Base-by-base conservation (phyloP, 805 yeast genomes). In the Candida germanica region DNA sequence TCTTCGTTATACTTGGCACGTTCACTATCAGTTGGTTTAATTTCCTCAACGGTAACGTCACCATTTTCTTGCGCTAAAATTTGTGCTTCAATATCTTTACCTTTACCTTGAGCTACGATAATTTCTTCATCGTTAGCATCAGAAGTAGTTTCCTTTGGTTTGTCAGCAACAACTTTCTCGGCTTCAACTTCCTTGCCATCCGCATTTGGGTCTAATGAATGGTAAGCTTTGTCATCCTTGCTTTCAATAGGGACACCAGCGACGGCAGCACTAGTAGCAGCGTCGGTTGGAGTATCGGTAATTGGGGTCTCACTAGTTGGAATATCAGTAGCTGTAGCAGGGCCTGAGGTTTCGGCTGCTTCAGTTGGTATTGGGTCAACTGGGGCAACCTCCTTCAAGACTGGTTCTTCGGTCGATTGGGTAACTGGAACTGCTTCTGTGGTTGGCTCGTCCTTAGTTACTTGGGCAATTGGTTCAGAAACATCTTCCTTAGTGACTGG, bases 21-120 rank as follows among this genome's bases (percentile, higher is more conserved):
- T 50, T 67, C 69, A 19, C 64, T 54, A 20, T 53, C 58, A 24
- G 68, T 61, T 14, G 72, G 72, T 47, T 64, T 51, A 46, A 67
- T 58, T 48, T 67, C 70, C 50, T 66, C 72, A 26, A 66, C 56
- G 19, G 60, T 54, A 11, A 61, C 64, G 27, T 58, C 62, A 25
- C 60, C 62, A 22, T 56, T 56, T 44, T 56, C 66, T 35, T 54
- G 51, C 31, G 67, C 66, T 26, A 51, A 54, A 33, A 65, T 53
- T 29, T 59, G 62, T 30, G 60, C 56, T 38, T 56, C 65, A 33
- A 62, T 51, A 21, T 58, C 61, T 25, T 54, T 39, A 29, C 53
- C 49, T 3, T 51, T 53, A 18, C 71, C 72, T 33, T 59, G 61
- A n/a, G 71, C 66, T 31, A 65, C 53, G 33, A 66, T 54, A 33